phyloP scores from a whole-genome alignment of 768 basidiomycete genomes.

The Dioszegia hungarica region DNA sequence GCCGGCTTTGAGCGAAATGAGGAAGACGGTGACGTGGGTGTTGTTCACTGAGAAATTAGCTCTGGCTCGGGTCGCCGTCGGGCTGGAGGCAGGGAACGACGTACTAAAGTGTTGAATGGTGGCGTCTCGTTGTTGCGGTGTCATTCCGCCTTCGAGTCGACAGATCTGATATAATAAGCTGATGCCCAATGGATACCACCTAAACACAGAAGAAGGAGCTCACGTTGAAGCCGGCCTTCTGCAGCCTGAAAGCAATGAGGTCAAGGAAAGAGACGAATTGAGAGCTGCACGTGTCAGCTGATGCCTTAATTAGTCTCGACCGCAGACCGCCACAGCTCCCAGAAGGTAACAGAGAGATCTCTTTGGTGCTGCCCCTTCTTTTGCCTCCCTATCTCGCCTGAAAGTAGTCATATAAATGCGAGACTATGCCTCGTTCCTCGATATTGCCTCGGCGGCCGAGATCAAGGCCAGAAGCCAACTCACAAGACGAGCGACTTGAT shows the following conservation, averaged over 20 bases:
- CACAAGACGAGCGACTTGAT: constrained; percentile 91
- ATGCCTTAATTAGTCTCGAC: too few relatives aligned
- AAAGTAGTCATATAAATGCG: too few relatives aligned
- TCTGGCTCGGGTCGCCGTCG: constrained; percentile 61
- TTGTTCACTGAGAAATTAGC: constrained; percentile 59
- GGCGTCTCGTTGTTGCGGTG: constrained; percentile 88
- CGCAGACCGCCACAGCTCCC: too few relatives aligned
- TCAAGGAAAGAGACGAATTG: constrained; percentile 56
- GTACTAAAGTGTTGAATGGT: constrained; percentile 82
- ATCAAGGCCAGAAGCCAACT: constrained; percentile 5
- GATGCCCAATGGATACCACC: not conserved
- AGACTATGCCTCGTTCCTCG: too few relatives aligned
- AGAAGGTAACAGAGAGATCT: too few relatives aligned
- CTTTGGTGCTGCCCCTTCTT: too few relatives aligned
- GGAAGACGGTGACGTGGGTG: constrained; percentile 91
- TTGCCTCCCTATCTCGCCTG: too few relatives aligned
- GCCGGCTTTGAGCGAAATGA: constrained; percentile 88
- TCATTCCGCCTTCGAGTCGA: constrained; percentile 92
- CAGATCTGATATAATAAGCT: constrained; percentile 60
- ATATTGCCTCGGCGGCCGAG: too few relatives aligned
- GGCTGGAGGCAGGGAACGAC: not conserved
- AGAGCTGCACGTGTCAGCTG: constrained; percentile 23
- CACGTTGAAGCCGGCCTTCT: constrained; percentile 85
- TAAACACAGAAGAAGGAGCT: constrained; percentile 21
- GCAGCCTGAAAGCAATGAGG: constrained; percentile 84